Conservation (phyloP, 352 stramenopile genomes). For the Phytopythium cucurbitacearum region DNA sequence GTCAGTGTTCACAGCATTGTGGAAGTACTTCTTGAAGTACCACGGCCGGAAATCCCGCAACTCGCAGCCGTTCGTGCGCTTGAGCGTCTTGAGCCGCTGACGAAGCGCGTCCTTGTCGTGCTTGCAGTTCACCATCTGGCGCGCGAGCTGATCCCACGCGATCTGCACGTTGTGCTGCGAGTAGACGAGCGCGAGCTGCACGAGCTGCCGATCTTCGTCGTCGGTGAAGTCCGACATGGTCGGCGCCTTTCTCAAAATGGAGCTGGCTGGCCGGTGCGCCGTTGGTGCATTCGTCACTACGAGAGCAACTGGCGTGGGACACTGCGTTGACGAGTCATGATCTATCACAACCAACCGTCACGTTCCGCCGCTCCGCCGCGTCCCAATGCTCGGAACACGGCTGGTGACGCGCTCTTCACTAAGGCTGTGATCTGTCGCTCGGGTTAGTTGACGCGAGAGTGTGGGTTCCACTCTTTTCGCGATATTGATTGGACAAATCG, state of each 20-base stretch:
- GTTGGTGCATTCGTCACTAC: too few relatives aligned
- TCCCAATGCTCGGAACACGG: too few relatives aligned
- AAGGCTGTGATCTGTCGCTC: too few relatives aligned
- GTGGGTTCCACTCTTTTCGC: too few relatives aligned
- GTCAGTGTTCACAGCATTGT: not conserved
- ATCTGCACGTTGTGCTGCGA: conserved; percentile 13
- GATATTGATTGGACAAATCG: not conserved
- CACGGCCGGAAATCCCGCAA: conserved; percentile 28
- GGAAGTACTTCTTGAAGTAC: conserved; percentile 28
- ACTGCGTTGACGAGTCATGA: too few relatives aligned
- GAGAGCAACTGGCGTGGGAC: too few relatives aligned
- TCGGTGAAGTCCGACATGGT: conserved; percentile 56
- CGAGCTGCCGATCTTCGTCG: conserved; percentile 47
- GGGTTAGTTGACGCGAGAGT: too few relatives aligned
- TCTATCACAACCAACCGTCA: too few relatives aligned
- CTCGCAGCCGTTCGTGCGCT: conserved; percentile 33
- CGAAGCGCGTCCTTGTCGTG: conserved; percentile 32
- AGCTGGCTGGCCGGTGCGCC: too few relatives aligned
- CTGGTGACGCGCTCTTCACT: too few relatives aligned
- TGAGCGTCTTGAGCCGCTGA: conserved; percentile 55
- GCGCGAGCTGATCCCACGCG: conserved; percentile 23
- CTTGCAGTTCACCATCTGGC: conserved; percentile 19
- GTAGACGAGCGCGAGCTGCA: conserved; percentile 29
- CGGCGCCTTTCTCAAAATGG: not conserved
- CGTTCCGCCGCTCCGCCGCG: too few relatives aligned